phyloP scores from a whole-genome alignment of 768 basidiomycete species.

The Mycena crocata region DNA sequence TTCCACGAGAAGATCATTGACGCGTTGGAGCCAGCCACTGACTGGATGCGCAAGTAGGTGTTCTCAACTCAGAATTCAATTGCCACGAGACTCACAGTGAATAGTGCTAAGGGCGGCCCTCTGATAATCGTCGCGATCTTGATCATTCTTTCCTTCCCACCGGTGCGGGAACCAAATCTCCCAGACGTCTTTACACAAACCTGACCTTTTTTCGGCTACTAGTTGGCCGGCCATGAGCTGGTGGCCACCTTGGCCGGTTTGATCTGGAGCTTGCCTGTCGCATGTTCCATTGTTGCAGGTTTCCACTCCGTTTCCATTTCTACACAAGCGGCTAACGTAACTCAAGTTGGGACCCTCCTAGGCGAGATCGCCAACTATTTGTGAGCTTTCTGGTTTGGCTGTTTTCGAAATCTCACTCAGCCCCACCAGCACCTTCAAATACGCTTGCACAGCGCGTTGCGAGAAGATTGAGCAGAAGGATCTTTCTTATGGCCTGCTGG shows the following conservation, averaged over 20 bases:
- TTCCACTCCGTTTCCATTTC: not conserved
- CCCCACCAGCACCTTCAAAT: conserved; percentile 53
- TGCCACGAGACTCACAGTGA: not conserved
- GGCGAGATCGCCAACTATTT: conserved; percentile 27
- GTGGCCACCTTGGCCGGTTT: conserved; percentile 16
- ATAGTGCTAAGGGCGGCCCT: not conserved
- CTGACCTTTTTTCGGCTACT: not conserved
- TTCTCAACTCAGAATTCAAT: not conserved
- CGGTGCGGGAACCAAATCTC: not conserved
- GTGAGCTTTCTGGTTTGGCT: not conserved
- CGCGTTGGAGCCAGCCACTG: not conserved
- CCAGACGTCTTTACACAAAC: not conserved
- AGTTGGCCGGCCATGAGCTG: conserved; percentile 23
- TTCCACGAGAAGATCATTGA: conserved; percentile 20
- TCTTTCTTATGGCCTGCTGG: conserved; percentile 71
- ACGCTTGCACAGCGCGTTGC: conserved; percentile 77
- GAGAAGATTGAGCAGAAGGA: conserved; percentile 73
- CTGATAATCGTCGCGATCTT: conserved; percentile 11
- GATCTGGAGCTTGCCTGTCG: conserved; percentile 17
- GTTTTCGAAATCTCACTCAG: not conserved
- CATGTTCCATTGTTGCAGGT: conserved; percentile 12
- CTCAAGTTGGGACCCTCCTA: conserved; percentile 15
- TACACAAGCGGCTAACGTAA: not conserved
- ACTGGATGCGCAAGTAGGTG: conserved; percentile 10
- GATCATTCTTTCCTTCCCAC: conserved; percentile 21